Base-by-base conservation (phyloP, 1,139 yeast genomes). In the Geotrichum cucujoidarum region DNA sequence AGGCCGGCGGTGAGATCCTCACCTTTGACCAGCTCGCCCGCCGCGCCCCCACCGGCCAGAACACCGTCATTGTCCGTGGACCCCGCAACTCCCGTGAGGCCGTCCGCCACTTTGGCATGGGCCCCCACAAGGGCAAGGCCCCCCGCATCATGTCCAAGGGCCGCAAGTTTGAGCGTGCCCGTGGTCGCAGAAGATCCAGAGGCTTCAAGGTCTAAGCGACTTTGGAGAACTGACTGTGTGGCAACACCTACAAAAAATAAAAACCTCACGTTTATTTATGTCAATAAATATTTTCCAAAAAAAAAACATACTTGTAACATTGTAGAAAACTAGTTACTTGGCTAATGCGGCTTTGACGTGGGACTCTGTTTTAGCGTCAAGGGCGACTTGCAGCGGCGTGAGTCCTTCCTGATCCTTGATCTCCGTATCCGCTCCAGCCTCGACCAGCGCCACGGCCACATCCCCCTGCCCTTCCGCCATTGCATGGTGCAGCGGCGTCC, bases 1-100 rank as follows among this genome's bases (percentile, higher is more conserved):
- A 90, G 83, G 94, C 92, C 72, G 99, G 99, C 77, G 99, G 99
- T 83, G 98, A 92, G 81, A 88, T 90, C 70, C 84, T 92, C 83
- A 94, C 98, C 71, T 83, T 94, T 68, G 98, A 92, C 76, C 97
- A 92, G 81, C 87, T 92, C 69, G 98, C 98, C 69, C 82, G 86
- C 70, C 92, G 96, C 78, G 94, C 97, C 73, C 98, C 98, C 76
- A 89, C 92, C 76, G 98, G 99, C 76, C 87, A 88, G 77, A 92
- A 94, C 95, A 90, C 98, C 64, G 76, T 92, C 75, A 78, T 92
- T 71, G 80, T 92, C 72, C 89, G 97, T 82, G 99, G 99, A 74
- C 95, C 97, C 78, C 88, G 97, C 85, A 81, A 78, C 78, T 71
- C 95, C 75, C 88, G 99, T 82, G 97, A 92, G 81, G 96, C 98